Evolutionary conservation across 331 rosid species (phyloP), one percentile per base, ranked within the genome.

Genomic region (Quercus tomentella): DNA sequence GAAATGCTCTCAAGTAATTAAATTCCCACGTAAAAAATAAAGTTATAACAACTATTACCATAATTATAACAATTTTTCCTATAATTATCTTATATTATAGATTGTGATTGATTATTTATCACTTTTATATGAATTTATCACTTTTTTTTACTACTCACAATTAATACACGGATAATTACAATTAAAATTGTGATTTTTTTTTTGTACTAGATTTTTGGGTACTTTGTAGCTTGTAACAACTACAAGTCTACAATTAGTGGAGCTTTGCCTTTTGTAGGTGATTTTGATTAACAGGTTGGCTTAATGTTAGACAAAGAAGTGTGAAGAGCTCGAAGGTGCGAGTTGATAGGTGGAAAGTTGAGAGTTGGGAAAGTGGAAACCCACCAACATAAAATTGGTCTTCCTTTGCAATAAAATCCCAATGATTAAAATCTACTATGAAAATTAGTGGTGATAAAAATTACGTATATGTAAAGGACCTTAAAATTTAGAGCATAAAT

Each of bases 21-120:
- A 41, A 41, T 9, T 8, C 12, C 1, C 45, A 41, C 45, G 0
- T 41, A 37, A 35, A 37, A 37, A 35, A 7, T n/a, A 37, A 37
- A 37, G 7, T 37, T 41, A 8, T 41, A 41, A 41, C 0, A 8
- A 41, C 12, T 41, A 8, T 41, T 41, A 41, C 1, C 3, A 9
- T 2, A 41, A 8, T 41, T 41, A 41, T 41, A 41, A 41, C 0
- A 41, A 41, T 1, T 41, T 41, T 41, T 41, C 8, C 1, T 1
- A 9, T 2, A 41, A 8, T 41, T 41, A 41, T 41, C 5, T 0
- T 35, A 6, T 0, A 0, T 37, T 2, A 2, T 2, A 7, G 2
- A 7, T 37, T 37, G 11, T 8, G 3, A 41, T 41, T 0, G 0
- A 0, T 0, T 41, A 8, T 41, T 41, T 8, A 8, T 41, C 0